phyloP scores from a whole-genome alignment of 2,329 filamentous ascomycete species.

The Plenodomus tracheiphilus region DNA sequence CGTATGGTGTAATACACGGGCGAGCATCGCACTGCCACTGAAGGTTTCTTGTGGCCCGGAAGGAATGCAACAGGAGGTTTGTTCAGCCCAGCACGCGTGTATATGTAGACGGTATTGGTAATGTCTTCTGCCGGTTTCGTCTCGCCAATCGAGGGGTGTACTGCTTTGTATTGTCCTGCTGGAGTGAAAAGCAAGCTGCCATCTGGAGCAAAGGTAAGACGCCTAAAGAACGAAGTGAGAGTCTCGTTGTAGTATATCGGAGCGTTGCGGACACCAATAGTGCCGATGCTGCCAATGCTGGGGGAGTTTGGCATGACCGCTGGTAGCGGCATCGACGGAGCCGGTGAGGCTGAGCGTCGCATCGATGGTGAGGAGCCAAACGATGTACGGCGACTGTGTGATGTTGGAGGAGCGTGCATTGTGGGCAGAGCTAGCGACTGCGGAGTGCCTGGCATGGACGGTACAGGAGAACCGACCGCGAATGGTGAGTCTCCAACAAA shows the following conservation, averaged over 20 bases:
- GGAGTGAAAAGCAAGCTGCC: slow-evolving; percentile 92
- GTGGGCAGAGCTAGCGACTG: slow-evolving; percentile 78
- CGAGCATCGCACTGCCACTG: slow-evolving; percentile 92
- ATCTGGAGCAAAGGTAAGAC: slow-evolving; percentile 92
- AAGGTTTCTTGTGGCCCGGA: slow-evolving; percentile 97
- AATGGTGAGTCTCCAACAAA: slow-evolving; percentile 60
- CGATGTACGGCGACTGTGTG: slow-evolving; percentile 91
- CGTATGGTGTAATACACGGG: slow-evolving; percentile 85
- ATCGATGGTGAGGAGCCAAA: slow-evolving; percentile 78
- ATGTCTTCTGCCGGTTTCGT: slow-evolving; percentile 79
- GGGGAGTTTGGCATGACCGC: slow-evolving; percentile 96
- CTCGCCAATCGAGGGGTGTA: slow-evolving; percentile 69
- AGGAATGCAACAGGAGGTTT: slow-evolving; percentile 94
- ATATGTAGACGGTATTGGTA: slow-evolving; percentile 97
- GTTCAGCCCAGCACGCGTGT: slow-evolving; percentile 93
- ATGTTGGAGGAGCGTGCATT: slow-evolving; percentile 94
- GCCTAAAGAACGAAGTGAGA: slow-evolving; percentile 92
- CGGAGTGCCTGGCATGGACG: slow-evolving; percentile 91
- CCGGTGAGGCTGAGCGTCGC: slow-evolving; percentile 86
- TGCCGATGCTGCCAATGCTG: slow-evolving; percentile 62
- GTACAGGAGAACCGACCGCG: slow-evolving; percentile 73
- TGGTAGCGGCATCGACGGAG: slow-evolving; percentile 88
- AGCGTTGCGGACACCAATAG: slow-evolving; percentile 68
- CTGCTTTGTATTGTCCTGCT: slow-evolving; percentile 89
- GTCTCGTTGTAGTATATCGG: slow-evolving; percentile 96